phyloP scores from a whole-genome alignment of 495 filamentous ascomycete species.

The Aspergillus nidulans region DNA sequence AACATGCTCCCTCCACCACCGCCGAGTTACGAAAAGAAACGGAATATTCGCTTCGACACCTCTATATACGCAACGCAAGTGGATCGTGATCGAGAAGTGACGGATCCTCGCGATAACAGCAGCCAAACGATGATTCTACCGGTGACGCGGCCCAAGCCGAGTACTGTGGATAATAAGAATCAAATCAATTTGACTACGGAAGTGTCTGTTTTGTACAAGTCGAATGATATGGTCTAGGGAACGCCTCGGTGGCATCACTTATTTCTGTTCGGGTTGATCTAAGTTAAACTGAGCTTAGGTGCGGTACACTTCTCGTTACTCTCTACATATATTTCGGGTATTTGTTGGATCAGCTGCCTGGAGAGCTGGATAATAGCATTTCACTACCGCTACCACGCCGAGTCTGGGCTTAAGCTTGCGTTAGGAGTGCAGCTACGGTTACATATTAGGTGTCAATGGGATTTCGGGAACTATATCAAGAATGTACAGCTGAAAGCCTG shows the following conservation, averaged over 20 bases:
- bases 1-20: constrained; percentile 3
- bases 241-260: too few species aligned
- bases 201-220: not conserved
- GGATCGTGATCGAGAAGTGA: not conserved
- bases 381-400: not conserved
- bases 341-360: not conserved
- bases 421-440: not conserved
- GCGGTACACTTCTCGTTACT: too few species aligned
- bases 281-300: not conserved
- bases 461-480: too few species aligned
- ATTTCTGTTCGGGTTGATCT: not conserved
- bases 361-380: not conserved
- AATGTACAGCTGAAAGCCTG: too few species aligned
- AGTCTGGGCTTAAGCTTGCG: not conserved
- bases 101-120: not conserved
- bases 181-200: constrained; percentile 3
- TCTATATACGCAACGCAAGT: constrained; percentile 3
- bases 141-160: not conserved
- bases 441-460: too few species aligned
- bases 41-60: not conserved
- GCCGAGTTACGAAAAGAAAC: not conserved
- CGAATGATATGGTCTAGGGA: not conserved
- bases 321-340: not conserved
- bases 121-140: constrained; percentile 7
- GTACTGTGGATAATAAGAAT: not conserved